Percentiles rank a stretch among this genome's conserved stretches.
phyloP scores from a whole-genome alignment of 768 basidiomycete species.

The Collybiopsis confluens region DNA sequence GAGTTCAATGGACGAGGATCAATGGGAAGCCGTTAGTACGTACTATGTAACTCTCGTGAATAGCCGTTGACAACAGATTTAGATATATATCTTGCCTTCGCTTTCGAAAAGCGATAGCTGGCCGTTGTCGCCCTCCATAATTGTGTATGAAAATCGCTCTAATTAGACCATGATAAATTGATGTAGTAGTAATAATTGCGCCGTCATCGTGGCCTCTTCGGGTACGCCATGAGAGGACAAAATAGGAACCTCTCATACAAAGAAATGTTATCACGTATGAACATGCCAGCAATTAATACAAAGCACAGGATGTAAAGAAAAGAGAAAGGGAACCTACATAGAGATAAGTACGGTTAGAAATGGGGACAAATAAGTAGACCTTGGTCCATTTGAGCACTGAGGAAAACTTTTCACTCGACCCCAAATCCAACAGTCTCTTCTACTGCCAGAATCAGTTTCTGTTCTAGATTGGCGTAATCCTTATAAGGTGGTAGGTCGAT shows the following conservation, averaged over 20 bases:
- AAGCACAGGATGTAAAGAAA: not conserved
- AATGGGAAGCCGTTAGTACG: constrained; percentile 99
- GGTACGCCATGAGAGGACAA: too few species aligned
- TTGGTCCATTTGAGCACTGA: constrained; percentile 93
- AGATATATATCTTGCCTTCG: constrained; percentile 96
- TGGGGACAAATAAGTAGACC: constrained; percentile 42
- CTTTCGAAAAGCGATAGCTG: constrained; percentile 60
- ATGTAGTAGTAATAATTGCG: constrained; percentile 3
- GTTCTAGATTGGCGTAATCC: constrained; percentile 89
- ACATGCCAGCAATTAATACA: too few species aligned
- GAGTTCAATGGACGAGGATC: constrained; percentile 90
- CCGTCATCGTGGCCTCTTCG: not conserved
- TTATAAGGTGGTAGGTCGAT: constrained; percentile 98
- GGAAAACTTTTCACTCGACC: too few species aligned
- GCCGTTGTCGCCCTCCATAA: not conserved
- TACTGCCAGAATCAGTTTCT: constrained; percentile 91
- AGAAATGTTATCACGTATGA: too few species aligned
- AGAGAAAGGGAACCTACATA: not conserved
- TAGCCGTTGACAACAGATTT: not conserved
- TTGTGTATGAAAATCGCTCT: constrained; percentile 8
- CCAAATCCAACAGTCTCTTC: constrained; percentile 36
- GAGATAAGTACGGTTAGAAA: not conserved
- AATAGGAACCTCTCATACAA: too few species aligned
- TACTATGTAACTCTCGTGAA: constrained; percentile 15
- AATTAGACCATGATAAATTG: constrained; percentile 3